Conservation (phyloP, 2,329 filamentous ascomycete genomes). For the Ascochyta clinopodiicola region DNA sequence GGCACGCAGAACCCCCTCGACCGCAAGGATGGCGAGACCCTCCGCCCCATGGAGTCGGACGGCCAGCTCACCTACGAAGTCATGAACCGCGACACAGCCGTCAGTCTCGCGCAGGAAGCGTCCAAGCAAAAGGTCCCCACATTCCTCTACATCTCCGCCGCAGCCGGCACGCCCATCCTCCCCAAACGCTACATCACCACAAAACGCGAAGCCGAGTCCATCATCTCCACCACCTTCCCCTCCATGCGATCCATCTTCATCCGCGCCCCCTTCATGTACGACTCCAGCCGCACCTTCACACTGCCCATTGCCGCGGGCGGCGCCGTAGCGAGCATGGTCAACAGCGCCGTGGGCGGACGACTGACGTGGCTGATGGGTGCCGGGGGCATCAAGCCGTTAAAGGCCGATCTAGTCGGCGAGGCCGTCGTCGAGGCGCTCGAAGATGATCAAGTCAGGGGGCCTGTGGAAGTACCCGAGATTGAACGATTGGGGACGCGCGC, state of each 20-base stretch:
- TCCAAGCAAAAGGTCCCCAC: slow-evolving; percentile 67
- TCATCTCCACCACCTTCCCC: slow-evolving; percentile 75
- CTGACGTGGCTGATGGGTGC: slow-evolving; percentile 80
- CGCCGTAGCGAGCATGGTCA: slow-evolving; percentile 76
- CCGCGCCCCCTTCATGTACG: slow-evolving; percentile 87
- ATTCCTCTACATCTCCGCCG: slow-evolving; percentile 90
- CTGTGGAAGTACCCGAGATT: slow-evolving; percentile 79
- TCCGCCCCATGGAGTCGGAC: slow-evolving; percentile 70
- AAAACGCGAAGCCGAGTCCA: slow-evolving; percentile 86
- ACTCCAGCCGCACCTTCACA: slow-evolving; percentile 80
- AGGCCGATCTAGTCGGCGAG: slow-evolving; percentile 85
- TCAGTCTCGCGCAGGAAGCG: slow-evolving; percentile 81
- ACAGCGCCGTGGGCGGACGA: slow-evolving; percentile 76
- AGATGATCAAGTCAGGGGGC: slow-evolving; percentile 74
- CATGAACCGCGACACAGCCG: slow-evolving; percentile 92
- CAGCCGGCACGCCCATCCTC: slow-evolving; percentile 82
- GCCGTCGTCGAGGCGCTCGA: slow-evolving; percentile 87
- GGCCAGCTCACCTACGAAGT: slow-evolving; percentile 92
- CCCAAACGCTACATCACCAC: slow-evolving; percentile 87
- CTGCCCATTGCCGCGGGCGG: slow-evolving; percentile 82
- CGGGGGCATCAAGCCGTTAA: slow-evolving; percentile 83
- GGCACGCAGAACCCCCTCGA: slow-evolving; percentile 74
- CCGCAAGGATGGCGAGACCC: slow-evolving; percentile 61
- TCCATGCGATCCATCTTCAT: slow-evolving; percentile 81
- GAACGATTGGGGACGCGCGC: slow-evolving; percentile 79